Evolutionary conservation across 495 filamentous ascomycete genomes (phyloP).

Genomic region (Lasiosphaeria miniovina): DNA sequence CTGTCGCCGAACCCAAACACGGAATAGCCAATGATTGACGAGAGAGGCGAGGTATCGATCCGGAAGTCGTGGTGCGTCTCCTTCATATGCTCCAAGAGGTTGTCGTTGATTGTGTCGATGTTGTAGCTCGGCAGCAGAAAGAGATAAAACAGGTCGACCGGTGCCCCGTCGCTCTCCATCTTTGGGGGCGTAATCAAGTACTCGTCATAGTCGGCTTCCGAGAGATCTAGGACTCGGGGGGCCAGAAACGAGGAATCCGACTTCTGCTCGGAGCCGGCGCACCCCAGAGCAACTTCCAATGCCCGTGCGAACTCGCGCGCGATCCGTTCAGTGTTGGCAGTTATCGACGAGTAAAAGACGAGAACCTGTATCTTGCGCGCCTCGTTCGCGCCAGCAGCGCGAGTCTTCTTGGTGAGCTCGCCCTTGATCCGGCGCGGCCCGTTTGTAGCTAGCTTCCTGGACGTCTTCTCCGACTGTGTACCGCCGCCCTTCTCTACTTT

Average conservation of each 20-base stretch:
- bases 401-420: constrained; percentile 34
- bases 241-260: constrained; percentile 44
- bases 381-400: constrained; percentile 18
- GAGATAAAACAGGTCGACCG: constrained; percentile 70
- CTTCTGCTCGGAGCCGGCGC: constrained; percentile 5
- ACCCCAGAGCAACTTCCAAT: constrained; percentile 22
- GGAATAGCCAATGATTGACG: constrained; percentile 73
- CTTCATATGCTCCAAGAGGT: constrained; percentile 74
- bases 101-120: constrained; percentile 82
- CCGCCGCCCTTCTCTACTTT: neutral
- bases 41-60: constrained; percentile 83
- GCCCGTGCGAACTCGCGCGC: constrained; percentile 55
- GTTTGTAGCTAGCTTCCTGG: constrained; percentile 14
- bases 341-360: constrained; percentile 85
- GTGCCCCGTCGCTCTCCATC: constrained; percentile 31
- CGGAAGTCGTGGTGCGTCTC: constrained; percentile 96
- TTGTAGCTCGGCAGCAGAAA: constrained; percentile 85
- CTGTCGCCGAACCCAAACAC: constrained; percentile 93
- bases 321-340: constrained; percentile 69
- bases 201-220: constrained; percentile 86
- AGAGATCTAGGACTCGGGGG: constrained; percentile 71
- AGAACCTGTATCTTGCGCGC: constrained; percentile 63
- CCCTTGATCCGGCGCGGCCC: constrained; percentile 52
- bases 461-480: neutral
- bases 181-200: constrained; percentile 71